Evolutionary conservation across 495 filamentous ascomycete species (phyloP), one percentile per base, ranked within the genome.

Genomic region (Tetracladium setigerum): DNA sequence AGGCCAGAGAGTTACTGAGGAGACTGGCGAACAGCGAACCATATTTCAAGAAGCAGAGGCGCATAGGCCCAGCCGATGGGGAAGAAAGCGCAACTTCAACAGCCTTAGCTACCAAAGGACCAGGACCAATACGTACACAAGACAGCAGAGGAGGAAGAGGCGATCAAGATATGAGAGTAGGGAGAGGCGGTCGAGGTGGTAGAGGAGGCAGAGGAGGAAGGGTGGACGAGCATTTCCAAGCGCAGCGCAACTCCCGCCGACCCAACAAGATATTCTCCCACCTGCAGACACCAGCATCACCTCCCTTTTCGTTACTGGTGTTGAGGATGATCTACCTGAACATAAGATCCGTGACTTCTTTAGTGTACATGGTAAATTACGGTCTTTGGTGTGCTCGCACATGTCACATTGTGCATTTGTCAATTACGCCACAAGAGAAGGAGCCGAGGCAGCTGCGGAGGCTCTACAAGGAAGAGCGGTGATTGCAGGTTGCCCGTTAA

Each of bases 381-480:
- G 90, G 46, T 92, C 86, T 3, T 61, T 98, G 15, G 82, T 97
- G 39, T 95, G 94, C 64, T 94, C 89, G 11, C 92, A 98, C 64
- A 91, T 95, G 64, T 86, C 92, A 7, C 94, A 96, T 59, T 95
- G 87, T 57, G 92, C 94, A 0, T 98, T 95, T 57, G 76, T 98
- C 65, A 98, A 97, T 67, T 98, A 86, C 62, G 75, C 84, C 44
- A 84, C 78, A 19, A 81, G 94, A 43, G 78, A 86, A 35, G 81
- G 74, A 2, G 92, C 92, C 9, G 92, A 97, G 64, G 79, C 71
- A 18, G 92, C 92, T 0, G 85, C 94, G 0, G 77, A 77, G 44
- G 81, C 84, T 27, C 91, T 86, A 57, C 85, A 95, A 63, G 92
- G 94, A 1, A 87, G 84, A 50, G 88, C 87, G 1, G 75, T 97